Evolutionary conservation across 129 eudicot genomes (phyloP), one percentile per base, ranked within the genome.

Genomic region (Chrysanthemum makinoi): DNA sequence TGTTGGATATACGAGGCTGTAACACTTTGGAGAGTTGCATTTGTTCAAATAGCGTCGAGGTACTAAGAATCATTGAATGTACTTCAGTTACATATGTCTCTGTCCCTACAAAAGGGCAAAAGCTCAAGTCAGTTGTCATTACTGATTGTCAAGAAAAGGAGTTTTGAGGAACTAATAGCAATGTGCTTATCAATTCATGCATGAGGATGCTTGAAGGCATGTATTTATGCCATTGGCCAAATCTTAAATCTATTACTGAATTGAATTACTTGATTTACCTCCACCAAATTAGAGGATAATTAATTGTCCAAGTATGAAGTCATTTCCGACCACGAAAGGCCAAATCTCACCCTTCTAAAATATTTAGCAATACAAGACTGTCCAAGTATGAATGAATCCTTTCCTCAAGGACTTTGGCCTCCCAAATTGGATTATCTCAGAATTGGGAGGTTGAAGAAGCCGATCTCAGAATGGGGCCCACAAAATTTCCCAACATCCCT

Each of bases 331-430:
- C 13, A 69, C 18, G 73, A 66, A 44, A 20, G 66, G 66, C 14
- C 60, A 0, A 66, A 19, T 33, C 58, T 66, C n/a, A n/a, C 73
- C 5, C 43, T 16, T 8, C 30, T 75, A 33, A 52, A 18, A 24
- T 0, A 5, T 7, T 16, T 75, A 1, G 5, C 2, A 6, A 75
- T 75, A 19, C 0, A 0, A 3, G 13, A 44, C 24, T 75, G 73
- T 55, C 50, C 47, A 33, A 22, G 59, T 54, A 58, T 75, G 69
- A 66, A 66, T 48, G 73, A 12, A 53, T 66, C 39, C 3, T 75
- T 65, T 55, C 72, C 72, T 39, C 53, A 13, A 19, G 65, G 78
- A 14, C 1, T 44, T 52, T 74, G 63, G 72, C 78, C 78, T 30
- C 79, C 73, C 1, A 75, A 75, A 10, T 46, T 75, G 65, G 12